Evolutionary conservation across 129 eudicot species (phyloP).

Genomic region (Kitagawia praeruptora): DNA sequence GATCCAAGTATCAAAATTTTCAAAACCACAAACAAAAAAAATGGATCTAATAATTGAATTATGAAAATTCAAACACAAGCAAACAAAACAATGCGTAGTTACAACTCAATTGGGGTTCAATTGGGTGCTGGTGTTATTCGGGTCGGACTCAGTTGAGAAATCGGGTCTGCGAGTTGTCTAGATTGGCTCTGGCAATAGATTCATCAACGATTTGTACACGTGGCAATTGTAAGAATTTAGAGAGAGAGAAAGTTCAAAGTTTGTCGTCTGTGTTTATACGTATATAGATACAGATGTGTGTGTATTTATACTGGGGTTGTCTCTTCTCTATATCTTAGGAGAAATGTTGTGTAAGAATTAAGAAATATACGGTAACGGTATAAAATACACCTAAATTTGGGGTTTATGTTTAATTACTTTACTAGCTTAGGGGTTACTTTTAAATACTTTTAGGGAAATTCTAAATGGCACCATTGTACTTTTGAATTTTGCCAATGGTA

Average conservation of each 20-base stretch:
- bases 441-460: too few relatives aligned
- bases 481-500: too few relatives aligned
- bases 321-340: neutral
- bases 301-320: neutral
- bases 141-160: neutral
- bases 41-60: conserved; percentile 17
- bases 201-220: conserved; percentile 15
- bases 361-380: neutral
- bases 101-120: neutral
- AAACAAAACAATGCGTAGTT: neutral
- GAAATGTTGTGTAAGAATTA: neutral
- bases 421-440: too few relatives aligned
- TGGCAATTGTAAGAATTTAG: conserved; percentile 12
- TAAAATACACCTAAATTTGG: neutral
- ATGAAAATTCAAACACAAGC: conserved; percentile 16
- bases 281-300: neutral
- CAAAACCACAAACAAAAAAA: conserved; percentile 1
- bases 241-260: conserved; percentile 12
- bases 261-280: neutral
- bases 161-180: conserved; percentile 1
- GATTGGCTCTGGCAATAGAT: neutral
- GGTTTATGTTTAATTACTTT: neutral
- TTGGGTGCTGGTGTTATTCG: neutral
- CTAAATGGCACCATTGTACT: too few relatives aligned
- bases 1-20: conserved; percentile 43